Conservation (phyloP, 352 stramenopile species). For the Phytophthora pluvialis region DNA sequence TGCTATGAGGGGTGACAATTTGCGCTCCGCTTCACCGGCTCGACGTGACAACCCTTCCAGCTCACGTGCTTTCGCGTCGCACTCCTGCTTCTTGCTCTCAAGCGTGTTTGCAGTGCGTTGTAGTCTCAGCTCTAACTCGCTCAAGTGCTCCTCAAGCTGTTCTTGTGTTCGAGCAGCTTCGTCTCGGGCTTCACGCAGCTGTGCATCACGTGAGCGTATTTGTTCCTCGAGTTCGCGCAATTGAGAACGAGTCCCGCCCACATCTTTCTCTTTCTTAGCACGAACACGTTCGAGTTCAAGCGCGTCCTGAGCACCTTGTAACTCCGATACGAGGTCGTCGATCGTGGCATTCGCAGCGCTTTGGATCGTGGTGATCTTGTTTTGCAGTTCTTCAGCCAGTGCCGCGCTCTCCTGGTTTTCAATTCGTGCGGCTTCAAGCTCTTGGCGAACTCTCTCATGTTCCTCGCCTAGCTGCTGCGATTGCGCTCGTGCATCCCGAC, state of each 20-base stretch:
- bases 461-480: slow-evolving; percentile 52
- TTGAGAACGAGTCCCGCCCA: slow-evolving; percentile 37
- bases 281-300: slow-evolving; percentile 60
- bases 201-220: slow-evolving; percentile 31
- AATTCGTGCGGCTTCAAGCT: slow-evolving; percentile 50
- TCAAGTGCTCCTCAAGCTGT: slow-evolving; percentile 29
- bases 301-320: slow-evolving; percentile 65
- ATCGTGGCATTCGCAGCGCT: slow-evolving; percentile 81
- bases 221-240: slow-evolving; percentile 57
- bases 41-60: slow-evolving; percentile 54
- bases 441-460: slow-evolving; percentile 48
- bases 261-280: slow-evolving; percentile 54
- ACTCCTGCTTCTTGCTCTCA: slow-evolving; percentile 70
- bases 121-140: slow-evolving; percentile 28
- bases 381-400: slow-evolving; percentile 63
- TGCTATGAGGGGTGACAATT: slow-evolving; percentile 52
- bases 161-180: slow-evolving; percentile 30
- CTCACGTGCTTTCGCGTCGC: slow-evolving; percentile 60
- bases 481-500: slow-evolving; percentile 55
- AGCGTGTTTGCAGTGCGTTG: slow-evolving; percentile 38
- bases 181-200: slow-evolving; percentile 32
- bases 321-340: slow-evolving; percentile 69
- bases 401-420: slow-evolving; percentile 51
- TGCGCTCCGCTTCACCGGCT: slow-evolving; percentile 63
- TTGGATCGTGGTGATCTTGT: slow-evolving; percentile 74